Evolutionary conservation across 441 rosid genomes (phyloP), one percentile per base, ranked within the genome.

Genomic region (Jatropha multifida): DNA sequence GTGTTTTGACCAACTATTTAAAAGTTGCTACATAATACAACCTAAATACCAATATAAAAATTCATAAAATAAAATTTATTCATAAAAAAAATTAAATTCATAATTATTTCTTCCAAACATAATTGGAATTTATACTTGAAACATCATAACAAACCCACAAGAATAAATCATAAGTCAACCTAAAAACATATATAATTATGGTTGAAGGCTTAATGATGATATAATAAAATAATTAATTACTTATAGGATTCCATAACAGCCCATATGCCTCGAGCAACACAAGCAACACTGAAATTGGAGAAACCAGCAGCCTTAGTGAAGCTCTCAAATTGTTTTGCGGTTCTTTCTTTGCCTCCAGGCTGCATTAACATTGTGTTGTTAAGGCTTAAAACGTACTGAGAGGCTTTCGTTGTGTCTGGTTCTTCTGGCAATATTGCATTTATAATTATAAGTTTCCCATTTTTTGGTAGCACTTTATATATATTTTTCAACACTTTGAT

Each of bases 191-290:
- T 32, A 32, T 32, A 32, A 32, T 32, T 32, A 46, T 46, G 49
- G 2, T 46, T 3, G 11, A 8, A 8, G 8, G 49, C 49, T 46
- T 46, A 46, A 46, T 46, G 8, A 46, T 46, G 2, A 46, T 46
- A 7, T 46, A 46, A 46, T 46, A 8, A 46, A 46, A 8, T 49
- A 10, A 49, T 49, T 49, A 49, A 49, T 49, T 66, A 71, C 17
- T 71, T 71, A 42, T 11, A 71, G 27, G 65, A 71, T 59, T 71
- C 74, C 65, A 59, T 71, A 20, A 71, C 74, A 71, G 65, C 65
- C 74, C 74, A 71, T 23, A 71, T 42, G 9, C 65, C 74, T 40
- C 52, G 65, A 56, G 65, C 74, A 58, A 41, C n/a, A 58, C 65
- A 71, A 8, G 74, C 38, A 71, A 71, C 65, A 71, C 12, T 6